Evolutionary conservation across 2,329 filamentous ascomycete species (phyloP).

Genomic region (Alternaria brassicae): DNA sequence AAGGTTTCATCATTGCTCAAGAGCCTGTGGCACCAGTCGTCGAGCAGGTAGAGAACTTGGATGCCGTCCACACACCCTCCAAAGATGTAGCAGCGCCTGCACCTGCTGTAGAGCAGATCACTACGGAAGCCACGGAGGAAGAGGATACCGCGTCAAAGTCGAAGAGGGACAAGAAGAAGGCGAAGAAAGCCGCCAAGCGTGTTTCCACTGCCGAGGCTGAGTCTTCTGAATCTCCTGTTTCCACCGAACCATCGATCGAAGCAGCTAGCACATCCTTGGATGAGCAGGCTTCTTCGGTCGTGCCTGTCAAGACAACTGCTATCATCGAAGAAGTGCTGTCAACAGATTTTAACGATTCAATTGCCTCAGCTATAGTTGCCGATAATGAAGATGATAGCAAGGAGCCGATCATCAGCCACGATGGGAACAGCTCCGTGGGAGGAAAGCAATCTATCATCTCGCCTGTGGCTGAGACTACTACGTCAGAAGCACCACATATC

Average conservation of each 20-base stretch:
- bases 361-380: neutral
- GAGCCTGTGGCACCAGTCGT: neutral
- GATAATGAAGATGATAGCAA: neutral
- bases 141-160: slow-evolving; percentile 15
- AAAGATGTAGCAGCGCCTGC: neutral
- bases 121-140: slow-evolving; percentile 3
- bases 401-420: neutral
- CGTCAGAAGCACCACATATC: neutral
- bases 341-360: neutral
- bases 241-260: neutral
- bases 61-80: neutral
- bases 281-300: neutral
- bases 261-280: neutral
- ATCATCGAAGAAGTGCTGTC: neutral
- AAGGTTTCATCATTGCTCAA: neutral
- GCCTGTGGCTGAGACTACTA: neutral
- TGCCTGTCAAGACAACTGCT: neutral
- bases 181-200: slow-evolving; percentile 29
- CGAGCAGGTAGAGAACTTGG: neutral
- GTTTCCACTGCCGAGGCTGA: slow-evolving; percentile 11
- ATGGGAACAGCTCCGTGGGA: neutral
- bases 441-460: neutral
- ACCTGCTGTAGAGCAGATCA: neutral
- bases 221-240: neutral
- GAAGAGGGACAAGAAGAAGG: slow-evolving; percentile 37